These are phyloP conservation scores for Leucaena leucocephala DNA, from an alignment of 306 rosid species.

Conservation along the genomic window DNA sequence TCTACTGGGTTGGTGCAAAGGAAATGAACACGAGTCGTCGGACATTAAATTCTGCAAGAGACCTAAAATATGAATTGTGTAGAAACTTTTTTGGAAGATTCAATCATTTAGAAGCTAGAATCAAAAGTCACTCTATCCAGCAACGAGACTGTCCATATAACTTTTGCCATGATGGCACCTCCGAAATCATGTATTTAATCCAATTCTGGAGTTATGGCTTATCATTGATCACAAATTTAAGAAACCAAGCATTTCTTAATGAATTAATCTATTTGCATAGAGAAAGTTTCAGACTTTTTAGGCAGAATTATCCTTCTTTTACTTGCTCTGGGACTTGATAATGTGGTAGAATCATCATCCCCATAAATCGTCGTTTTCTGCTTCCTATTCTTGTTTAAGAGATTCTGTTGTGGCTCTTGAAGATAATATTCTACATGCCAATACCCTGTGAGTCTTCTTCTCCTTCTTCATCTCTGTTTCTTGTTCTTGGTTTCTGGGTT, in stretches of 20 bases:
- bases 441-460: conserved; percentile 55
- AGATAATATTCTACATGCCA: conserved; percentile 74
- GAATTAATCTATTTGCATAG: no score
- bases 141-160: background rate
- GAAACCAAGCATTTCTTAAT: background rate
- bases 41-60: no score
- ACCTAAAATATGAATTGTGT: no score
- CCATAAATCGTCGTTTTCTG: conserved; percentile 2
- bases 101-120: no score
- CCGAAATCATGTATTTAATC: conserved; percentile 14
- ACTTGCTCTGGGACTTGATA: conserved; percentile 5
- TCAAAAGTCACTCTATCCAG: no score
- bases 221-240: background rate
- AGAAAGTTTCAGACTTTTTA: conserved; percentile 25
- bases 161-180: background rate
- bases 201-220: conserved; percentile 23
- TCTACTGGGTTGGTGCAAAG: no score
- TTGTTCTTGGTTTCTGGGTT: background rate
- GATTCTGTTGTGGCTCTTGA: conserved; percentile 71
- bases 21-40: no score
- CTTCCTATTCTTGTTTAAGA: conserved; percentile 44
- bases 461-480: background rate
- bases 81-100: no score
- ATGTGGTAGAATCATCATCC: conserved; percentile 66
- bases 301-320: background rate